Evolutionary conservation across 805 yeast genomes (phyloP).

Genomic region (Lachancea cidri): DNA sequence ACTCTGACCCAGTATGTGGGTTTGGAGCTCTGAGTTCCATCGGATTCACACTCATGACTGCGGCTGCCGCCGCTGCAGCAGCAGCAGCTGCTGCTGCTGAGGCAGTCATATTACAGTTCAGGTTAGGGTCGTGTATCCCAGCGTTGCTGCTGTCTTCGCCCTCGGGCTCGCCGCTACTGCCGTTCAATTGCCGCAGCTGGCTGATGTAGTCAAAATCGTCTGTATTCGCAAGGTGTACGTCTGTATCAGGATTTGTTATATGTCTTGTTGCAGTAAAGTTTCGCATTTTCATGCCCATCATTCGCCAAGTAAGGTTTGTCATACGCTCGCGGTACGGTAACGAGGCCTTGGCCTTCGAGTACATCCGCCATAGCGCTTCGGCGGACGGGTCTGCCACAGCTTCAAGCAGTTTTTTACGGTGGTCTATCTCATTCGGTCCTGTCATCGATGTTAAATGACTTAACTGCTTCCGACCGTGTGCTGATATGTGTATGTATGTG

Average conservation of each 20-base stretch:
- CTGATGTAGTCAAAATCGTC: constrained; percentile 4
- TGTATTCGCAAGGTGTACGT: neutral
- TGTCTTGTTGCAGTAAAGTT: neutral
- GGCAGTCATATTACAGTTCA: too few relatives aligned
- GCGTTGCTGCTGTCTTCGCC: neutral
- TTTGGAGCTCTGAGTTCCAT: neutral
- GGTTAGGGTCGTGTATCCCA: neutral
- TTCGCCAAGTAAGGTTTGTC: constrained; percentile 84
- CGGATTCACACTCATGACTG: neutral
- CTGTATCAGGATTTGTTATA: too few relatives aligned
- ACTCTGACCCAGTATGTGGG: neutral
- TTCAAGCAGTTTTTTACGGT: constrained; percentile 14
- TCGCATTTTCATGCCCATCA: constrained; percentile 54
- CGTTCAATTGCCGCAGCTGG: constrained; percentile 12
- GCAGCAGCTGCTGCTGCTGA: too few relatives aligned
- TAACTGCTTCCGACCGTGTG: constrained; percentile 1
- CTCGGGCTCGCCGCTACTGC: neutral
- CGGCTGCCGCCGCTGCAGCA: neutral
- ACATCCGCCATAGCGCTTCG: constrained; percentile 72
- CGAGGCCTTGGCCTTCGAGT: constrained; percentile 66
- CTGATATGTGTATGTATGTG: neutral
- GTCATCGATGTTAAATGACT: neutral
- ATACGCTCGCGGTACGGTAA: constrained; percentile 72
- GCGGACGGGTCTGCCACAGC: constrained; percentile 39
- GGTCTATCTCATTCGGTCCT: constrained; percentile 5